Evolutionary conservation across 129 eudicot species (phyloP).

Genomic region (Logfia minima): DNA sequence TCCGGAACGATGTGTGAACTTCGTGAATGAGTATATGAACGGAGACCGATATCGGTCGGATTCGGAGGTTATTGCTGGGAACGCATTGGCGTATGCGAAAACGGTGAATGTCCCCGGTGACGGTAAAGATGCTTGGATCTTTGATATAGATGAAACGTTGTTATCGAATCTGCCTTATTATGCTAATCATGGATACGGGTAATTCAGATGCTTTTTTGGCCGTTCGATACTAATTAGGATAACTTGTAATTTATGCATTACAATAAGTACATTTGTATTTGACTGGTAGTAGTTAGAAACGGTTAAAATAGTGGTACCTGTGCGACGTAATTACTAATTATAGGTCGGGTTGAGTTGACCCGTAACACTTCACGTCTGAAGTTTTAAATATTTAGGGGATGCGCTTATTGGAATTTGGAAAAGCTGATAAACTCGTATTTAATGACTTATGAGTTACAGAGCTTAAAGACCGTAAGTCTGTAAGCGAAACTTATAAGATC

Average conservation of each 20-base stretch:
- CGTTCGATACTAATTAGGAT: background rate
- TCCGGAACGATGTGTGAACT: constrained; percentile 52
- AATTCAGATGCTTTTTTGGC: constrained; percentile 16
- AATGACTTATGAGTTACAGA: too few species aligned
- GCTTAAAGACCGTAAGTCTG: too few species aligned
- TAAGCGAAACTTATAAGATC: too few species aligned
- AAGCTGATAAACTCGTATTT: too few species aligned
- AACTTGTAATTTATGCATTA: constrained; percentile 7
- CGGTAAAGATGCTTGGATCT: constrained; percentile 83
- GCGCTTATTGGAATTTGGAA: too few species aligned
- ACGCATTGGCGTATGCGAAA: constrained; percentile 51
- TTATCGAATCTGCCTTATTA: constrained; percentile 75
- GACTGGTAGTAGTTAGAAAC: background rate
- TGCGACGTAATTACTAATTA: background rate
- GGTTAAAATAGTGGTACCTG: background rate
- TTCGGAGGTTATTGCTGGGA: constrained; percentile 51
- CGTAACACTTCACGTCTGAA: too few species aligned
- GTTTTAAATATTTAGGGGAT: too few species aligned
- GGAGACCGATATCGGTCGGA: constrained; percentile 58
- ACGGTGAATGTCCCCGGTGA: constrained; percentile 41
- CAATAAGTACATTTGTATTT: background rate
- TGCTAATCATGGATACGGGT: constrained; percentile 65
- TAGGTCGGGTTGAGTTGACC: too few species aligned
- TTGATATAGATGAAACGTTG: constrained; percentile 88
- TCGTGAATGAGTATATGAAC: constrained; percentile 57